Evolutionary conservation across 192 early-diverging fungal genomes (phyloP), one percentile per base, ranked within the genome.

Genomic region (Coemansia sp.): DNA sequence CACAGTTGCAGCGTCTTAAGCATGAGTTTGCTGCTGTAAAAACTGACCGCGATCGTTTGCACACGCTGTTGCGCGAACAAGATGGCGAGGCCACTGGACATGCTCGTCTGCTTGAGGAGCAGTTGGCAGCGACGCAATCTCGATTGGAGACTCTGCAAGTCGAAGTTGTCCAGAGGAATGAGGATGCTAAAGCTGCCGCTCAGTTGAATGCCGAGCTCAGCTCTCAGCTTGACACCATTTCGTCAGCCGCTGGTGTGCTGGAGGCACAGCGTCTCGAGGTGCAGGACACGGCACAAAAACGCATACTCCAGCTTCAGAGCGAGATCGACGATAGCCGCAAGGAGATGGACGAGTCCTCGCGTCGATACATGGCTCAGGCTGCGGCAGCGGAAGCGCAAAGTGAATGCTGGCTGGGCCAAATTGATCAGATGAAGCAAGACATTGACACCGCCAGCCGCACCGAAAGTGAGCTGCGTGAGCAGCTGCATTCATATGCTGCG

Each of bases 251-350:
- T 25, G 32, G 42, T 21, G 13, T 37, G 8, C 23, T 63, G 22
- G 45, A 57, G 17, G 9, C 43, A 8, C 45, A 45, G 23, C 42
- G 8, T 22, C 25, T 45, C 19, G 65, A 53, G 8, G 22, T 56
- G 23, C 36, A 47, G 7, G 39, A 30, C 17, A 10, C 23, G 9
- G 22, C 21, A n/a, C 9, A 45, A 6, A 25, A 22, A 11, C 25
- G 26, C 11, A 23, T 23, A 10, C n/a, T 43, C 22, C 25, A 26
- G 21, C 23, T 43, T 27, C 22, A 26, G 17, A n/a, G 5, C 2
- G 8, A 17, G 18, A 41, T 41, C 22, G 39, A 6, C 8, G 18
- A 19, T 21, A 19, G 21, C 4, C 39, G 39, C 39, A 23, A 26
- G 23, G n/a, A 26, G 14, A 4, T 26, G 14, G 42, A 45, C 2